Conservation (phyloP, 2,329 filamentous ascomycete genomes). For the Alternaria triticina region DNA sequence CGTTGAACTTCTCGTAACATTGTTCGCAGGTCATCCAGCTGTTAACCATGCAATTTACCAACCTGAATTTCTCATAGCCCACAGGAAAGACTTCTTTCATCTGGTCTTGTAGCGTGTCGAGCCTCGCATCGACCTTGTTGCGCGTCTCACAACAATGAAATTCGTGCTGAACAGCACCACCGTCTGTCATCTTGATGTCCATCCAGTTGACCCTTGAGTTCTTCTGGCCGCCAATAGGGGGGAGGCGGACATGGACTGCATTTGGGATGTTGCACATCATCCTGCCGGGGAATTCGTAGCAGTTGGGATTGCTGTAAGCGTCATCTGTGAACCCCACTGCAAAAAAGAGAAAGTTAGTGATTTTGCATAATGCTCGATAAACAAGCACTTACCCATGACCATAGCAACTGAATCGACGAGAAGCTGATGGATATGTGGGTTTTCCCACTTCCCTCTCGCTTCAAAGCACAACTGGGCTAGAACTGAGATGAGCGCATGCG, state of each 20-base stretch:
- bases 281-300: not conserved
- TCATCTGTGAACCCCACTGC: not conserved
- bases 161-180: not conserved
- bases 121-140: not conserved
- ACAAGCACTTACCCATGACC: not conserved
- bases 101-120: not conserved
- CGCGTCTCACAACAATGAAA: not conserved
- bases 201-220: not conserved
- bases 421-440: not conserved
- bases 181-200: not conserved
- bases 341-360: not conserved
- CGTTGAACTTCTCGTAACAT: not conserved
- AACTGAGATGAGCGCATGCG: not conserved
- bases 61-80: not conserved
- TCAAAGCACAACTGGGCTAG: not conserved
- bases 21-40: not conserved
- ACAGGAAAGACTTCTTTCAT: not conserved
- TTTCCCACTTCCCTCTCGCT: not conserved
- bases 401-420: not conserved
- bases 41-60: not conserved
- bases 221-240: not conserved
- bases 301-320: not conserved
- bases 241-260: not conserved
- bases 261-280: not conserved
- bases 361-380: not conserved